Evolutionary conservation across 148 eudicot genomes (phyloP), one percentile per base, ranked within the genome.

Genomic region (Silene conica): DNA sequence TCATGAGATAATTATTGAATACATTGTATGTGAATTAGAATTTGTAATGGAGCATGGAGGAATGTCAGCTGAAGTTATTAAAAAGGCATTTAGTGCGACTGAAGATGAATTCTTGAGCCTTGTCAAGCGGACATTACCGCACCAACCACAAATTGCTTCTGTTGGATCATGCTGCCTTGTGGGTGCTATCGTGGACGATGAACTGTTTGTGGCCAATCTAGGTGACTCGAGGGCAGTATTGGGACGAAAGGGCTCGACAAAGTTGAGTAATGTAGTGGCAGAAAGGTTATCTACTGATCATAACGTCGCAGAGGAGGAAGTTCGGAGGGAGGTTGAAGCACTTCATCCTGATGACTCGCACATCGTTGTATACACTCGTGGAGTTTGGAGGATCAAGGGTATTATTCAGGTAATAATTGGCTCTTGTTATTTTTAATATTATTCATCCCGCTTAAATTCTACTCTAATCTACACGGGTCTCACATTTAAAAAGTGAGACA

Each of bases 141-240:
- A 75, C 15, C 73, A 85, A 14, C 90, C 90, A 10, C 25, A 61
- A 23, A 79, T 85, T 71, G 86, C 84, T 1, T 69, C 87, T 15
- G 82, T 73, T 23, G 93, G 93, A 34, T 85, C 90, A 28, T 89
- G 93, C 76, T 89, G 93, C 50, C 73, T 89, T 13, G 82, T 87
- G 71, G 93, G 93, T 59, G 86, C 85, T 54, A 85, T 89, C 46
- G 79, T 82, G n/a, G 72, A 87, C 13, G 82, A 85, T 63, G 83
- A 77, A 58, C 55, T 89, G 15, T 85, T 78, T 82, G 79, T 89
- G 19, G 93, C 93, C 25, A 89, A 89, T 75, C 85, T 87, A 8
- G 93, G 93, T 34, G 90, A 89, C 77, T 89, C 90, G 54, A 83
- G 93, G 73, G 93, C 86, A 8, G 90, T 89, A 8, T 73, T 85